Base-by-base conservation (phyloP, 345 rosid genomes). In the Salix caprea region DNA sequence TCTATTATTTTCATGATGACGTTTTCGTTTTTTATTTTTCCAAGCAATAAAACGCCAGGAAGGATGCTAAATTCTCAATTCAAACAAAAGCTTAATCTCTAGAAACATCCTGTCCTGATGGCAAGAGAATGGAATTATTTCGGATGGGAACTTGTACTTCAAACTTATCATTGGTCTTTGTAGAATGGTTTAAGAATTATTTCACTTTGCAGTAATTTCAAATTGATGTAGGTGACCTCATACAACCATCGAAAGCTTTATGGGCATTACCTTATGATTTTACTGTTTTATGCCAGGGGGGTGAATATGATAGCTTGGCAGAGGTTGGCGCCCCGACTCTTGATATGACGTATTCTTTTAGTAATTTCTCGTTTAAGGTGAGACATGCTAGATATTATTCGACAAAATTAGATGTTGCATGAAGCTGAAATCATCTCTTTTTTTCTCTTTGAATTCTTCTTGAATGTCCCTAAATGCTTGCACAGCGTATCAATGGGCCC, bases 361-460 rank as follows among this genome's bases (percentile, higher is more conserved):
- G 97, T 82, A 96, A 96, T 82, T 96, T 96, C 86, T 93, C 98
- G 44, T 96, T 87, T 81, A 93, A 96, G 99, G 98, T 91, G 50
- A 82, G 88, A 70, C 58, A 65, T 61, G 36, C 52, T 32, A 32
- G 23, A 40, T 13, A 58, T 76, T 54, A 24, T 36, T 24, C 52
- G 65, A 69, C 24, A 18, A 44, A 37, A 67, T 34, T 24, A 28
- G 21, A 26, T 60, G 16, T 50, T 23, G 18, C 28, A 39, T 52
- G 23, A 56, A 65, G 65, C 23, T 70, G 4, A 40, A 70, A 64
- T 72, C 61, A 8, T 67, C 67, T 19, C 72, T 19, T 36, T n/a
- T 12, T 40, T 26, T 28, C 68, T 15, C 16, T 4, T 18, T 74
- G 2, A 12, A 39, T 12, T 21, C 9, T 67, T 66, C 28, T 24